phyloP scores from a whole-genome alignment of 2,329 filamentous ascomycete species.

The Diatrype stigma region DNA sequence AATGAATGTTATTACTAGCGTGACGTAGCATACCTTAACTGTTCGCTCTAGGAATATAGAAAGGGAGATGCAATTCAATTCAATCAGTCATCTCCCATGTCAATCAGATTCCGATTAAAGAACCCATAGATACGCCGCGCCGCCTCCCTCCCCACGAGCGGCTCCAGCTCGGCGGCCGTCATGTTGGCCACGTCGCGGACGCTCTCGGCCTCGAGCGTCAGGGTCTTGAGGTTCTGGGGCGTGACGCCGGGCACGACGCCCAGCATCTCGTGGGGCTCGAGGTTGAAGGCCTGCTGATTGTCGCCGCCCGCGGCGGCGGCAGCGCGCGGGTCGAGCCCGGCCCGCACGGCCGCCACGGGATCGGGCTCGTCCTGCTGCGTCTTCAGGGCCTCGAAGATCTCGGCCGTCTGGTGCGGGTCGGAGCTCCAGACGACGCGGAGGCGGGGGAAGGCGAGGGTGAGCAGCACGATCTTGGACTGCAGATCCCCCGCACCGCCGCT shows the following conservation, averaged over 20 bases:
- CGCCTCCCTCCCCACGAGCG: constrained; percentile 72
- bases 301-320: constrained; percentile 66
- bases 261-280: constrained; percentile 87
- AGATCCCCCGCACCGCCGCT: constrained; percentile 66
- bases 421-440: constrained; percentile 92
- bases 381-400: constrained; percentile 94
- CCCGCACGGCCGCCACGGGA: constrained; percentile 77
- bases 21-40: too few species aligned
- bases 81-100: constrained; percentile 36
- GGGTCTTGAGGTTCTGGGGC: constrained; percentile 67
- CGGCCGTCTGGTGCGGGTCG: constrained; percentile 90
- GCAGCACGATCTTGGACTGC: constrained; percentile 85
- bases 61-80: too few species aligned
- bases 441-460: constrained; percentile 86
- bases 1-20: too few species aligned
- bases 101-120: constrained; percentile 64
- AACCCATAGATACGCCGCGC: constrained; percentile 75
- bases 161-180: constrained; percentile 65
- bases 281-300: constrained; percentile 67
- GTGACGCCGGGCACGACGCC: constrained; percentile 79
- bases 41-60: too few species aligned
- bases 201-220: constrained; percentile 71
- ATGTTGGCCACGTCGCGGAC: constrained; percentile 84
- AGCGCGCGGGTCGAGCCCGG: constrained; percentile 83
- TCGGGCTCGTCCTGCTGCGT: constrained; percentile 86